phyloP scores from a whole-genome alignment of 345 rosid species.

The Noccaea bulbosa region DNA sequence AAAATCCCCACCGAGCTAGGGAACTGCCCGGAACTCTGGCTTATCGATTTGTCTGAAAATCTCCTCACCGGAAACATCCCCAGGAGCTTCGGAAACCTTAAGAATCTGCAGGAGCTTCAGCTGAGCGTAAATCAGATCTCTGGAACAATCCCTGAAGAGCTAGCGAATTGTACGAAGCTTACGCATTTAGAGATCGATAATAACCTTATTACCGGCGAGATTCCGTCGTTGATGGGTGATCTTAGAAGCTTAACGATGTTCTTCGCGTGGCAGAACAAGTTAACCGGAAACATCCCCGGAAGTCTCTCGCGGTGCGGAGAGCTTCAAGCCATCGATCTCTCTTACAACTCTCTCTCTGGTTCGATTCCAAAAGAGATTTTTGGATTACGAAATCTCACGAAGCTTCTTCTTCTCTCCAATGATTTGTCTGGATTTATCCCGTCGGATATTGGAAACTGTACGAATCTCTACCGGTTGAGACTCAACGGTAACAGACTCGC shows the following conservation, averaged over 20 bases:
- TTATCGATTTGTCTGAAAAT: slow-evolving; percentile 76
- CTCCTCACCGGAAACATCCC: slow-evolving; percentile 81
- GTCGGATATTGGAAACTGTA: slow-evolving; percentile 68
- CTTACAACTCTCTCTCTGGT: slow-evolving; percentile 72
- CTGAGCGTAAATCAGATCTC: slow-evolving; percentile 78
- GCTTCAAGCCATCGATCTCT: slow-evolving; percentile 79
- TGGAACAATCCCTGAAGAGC: slow-evolving; percentile 63
- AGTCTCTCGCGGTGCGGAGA: slow-evolving; percentile 66
- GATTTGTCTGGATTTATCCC: slow-evolving; percentile 66
- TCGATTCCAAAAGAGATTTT: slow-evolving; percentile 75
- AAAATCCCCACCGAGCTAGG: slow-evolving; percentile 73
- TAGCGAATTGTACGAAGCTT: slow-evolving; percentile 61
- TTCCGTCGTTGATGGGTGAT: slow-evolving; percentile 67
- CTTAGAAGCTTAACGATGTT: slow-evolving; percentile 65
- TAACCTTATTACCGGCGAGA: slow-evolving; percentile 72
- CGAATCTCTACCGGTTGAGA: slow-evolving; percentile 67
- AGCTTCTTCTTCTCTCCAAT: slow-evolving; percentile 81
- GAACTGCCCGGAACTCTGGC: slow-evolving; percentile 57
- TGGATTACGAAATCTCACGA: slow-evolving; percentile 66
- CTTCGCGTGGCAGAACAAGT: slow-evolving; percentile 82
- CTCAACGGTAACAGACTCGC: slow-evolving; percentile 60
- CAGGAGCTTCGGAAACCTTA: slow-evolving; percentile 58
- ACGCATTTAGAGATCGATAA: slow-evolving; percentile 83
- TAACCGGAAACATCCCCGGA: slow-evolving; percentile 72
- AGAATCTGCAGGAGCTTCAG: slow-evolving; percentile 65